Evolutionary conservation across 208 protist species (phyloP), one percentile per base, ranked within the genome.

Genomic region (Dictyostelium gargantuum): DNA sequence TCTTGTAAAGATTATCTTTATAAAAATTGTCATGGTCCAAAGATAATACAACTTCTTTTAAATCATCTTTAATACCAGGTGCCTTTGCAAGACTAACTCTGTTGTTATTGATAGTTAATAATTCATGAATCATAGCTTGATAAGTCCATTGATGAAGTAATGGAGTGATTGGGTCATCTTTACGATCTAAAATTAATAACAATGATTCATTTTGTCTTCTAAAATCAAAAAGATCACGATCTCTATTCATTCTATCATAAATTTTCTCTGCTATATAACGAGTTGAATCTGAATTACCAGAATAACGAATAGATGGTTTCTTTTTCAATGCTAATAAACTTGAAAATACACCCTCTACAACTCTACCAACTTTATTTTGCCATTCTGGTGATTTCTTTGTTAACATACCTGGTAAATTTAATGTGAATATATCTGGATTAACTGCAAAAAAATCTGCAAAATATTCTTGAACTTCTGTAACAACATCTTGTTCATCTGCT

Each of bases 131-230:
- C 99, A 99, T 99, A 23, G 99, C 98, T 96, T 99, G 98, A 95
- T 99, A 99, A n/a, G 98, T 99, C 99, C 99, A 99, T 85, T 99
- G 98, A 38, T 96, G 98, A 40, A 99, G 94, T 46, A 99, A 94
- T 61, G 99, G 99, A 15, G 99, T 99, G 3, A 99, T 94, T 10
- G 98, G 98, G 92, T 99, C 99, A 85, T 98, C 95, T 29, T 94
- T 93, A 23, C 95, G 85, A 61, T 98, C 97, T 26, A 97, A 44
- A 42, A 98, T 94, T 3, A 98, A 89, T 11, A 98, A 84, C 1
- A 98, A 76, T n/a, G 96, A 95, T 32, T 91, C 86, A 11, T 95
- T 95, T 19, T 93, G 19, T 44, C 63, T 73, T 86, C 74, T 93
- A 91, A 91, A 94, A 54, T 86, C 52, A 42, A 92, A 95, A n/a